Base-by-base conservation (phyloP, 495 filamentous ascomycete genomes). In the Sabuloglossum arenarium region DNA sequence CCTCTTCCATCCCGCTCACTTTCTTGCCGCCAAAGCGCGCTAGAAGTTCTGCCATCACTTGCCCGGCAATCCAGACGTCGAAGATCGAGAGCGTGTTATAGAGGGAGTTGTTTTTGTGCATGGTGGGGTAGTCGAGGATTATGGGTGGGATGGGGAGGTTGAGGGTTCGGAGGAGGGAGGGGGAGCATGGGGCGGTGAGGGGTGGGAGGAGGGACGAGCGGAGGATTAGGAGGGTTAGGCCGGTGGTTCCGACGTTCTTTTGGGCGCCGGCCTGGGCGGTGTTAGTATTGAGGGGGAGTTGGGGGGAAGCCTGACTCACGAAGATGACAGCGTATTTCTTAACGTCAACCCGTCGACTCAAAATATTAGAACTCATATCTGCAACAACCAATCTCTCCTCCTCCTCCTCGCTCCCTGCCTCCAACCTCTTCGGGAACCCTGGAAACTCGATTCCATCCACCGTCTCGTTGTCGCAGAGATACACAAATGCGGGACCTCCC, bases 61-160 rank as follows among this genome's bases (percentile, higher is more conserved):
- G 77, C 28, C 86, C 84, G 23, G 87, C 86, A 56, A 97, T 78
- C 74, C 80, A 96, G 53, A 97, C 82, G 61, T 86, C 86, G 68
- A 96, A 94, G 62, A 97, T 95, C 59, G 85, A 86, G 27, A 97
- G 74, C 1, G 90, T 97, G 71, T 95, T 96, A 71, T 95, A 94
- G 54, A 97, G 73, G 59, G 80, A 86, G 71, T 88, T 88, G 68
- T 88, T 88, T 73, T 88, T 88, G 21, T 85, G 82, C 37, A 85
- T 78, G 0, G 76, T 83, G 49, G 83, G 76, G 67, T 88, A 97
- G 66, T 86, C 78, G 43, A 95, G 70, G 39, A 95, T 77, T 8
- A 86, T 75, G 1, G 84, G 84, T 1, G 82, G 81, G 37, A 88
- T 77, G 14, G 85, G 84, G 23, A 94, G 71, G 11, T 79, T 79